Evolutionary conservation across 345 rosid genomes (phyloP).

Genomic region (Eucalyptus tenuipes): DNA sequence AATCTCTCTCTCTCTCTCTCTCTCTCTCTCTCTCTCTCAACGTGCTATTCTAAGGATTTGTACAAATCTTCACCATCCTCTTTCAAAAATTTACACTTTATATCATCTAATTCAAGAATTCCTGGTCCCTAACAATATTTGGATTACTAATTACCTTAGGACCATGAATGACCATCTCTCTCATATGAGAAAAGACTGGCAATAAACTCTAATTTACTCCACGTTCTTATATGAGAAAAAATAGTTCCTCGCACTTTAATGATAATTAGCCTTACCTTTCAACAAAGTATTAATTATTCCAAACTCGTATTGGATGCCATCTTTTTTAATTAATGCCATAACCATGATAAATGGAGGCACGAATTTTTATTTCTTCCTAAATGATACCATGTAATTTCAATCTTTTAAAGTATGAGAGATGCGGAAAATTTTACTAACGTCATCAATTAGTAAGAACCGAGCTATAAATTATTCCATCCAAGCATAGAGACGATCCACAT

Average conservation of each 20-base stretch:
- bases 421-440: neutral
- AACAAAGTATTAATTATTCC: neutral
- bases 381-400: neutral
- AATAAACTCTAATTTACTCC: neutral
- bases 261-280: neutral
- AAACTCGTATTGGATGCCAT: neutral
- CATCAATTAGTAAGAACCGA: neutral
- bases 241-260: neutral
- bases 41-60: too few species aligned
- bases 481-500: neutral
- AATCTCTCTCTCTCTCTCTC: neutral
- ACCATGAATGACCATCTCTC: neutral
- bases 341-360: neutral
- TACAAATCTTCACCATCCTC: too few species aligned
- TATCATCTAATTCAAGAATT: neutral
- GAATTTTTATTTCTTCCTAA: neutral
- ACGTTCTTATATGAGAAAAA: too few species aligned
- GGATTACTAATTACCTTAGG: neutral
- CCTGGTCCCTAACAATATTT: neutral
- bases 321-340: too few species aligned
- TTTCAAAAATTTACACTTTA: too few species aligned
- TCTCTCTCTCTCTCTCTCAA: too few species aligned
- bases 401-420: neutral
- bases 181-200: neutral
- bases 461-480: neutral